Conservation (phyloP, 108 stramenopile species). For the Schizochytrium sp. region DNA sequence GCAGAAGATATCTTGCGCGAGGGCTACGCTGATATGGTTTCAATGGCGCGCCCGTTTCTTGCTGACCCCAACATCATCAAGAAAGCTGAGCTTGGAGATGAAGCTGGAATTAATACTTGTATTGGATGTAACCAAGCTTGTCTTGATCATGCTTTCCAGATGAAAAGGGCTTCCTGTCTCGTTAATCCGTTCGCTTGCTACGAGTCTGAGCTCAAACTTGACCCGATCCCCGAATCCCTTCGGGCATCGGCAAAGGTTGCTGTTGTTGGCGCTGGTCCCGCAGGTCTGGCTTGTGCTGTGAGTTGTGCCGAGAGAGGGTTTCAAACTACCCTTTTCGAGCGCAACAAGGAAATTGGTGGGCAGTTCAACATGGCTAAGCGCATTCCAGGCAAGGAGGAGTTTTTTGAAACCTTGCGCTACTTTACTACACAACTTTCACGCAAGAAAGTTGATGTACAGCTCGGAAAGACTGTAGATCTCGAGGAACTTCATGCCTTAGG, state of each 20-base stretch:
- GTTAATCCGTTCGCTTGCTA: conserved; percentile 96
- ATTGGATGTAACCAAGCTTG: conserved; percentile 99
- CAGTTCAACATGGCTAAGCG: conserved; percentile 98
- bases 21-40: conserved; percentile 88
- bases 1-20: conserved; percentile 83
- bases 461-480: conserved; percentile 64
- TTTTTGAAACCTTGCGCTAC: conserved; percentile 95
- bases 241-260: conserved; percentile 78
- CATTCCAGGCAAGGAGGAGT: conserved; percentile 97
- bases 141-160: conserved; percentile 97
- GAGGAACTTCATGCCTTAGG: conserved; percentile 40
- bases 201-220: conserved; percentile 81
- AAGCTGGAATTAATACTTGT: conserved; percentile 93
- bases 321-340: conserved; percentile 89
- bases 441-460: conserved; percentile 66
- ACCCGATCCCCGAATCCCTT: not conserved
- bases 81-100: conserved; percentile 85
- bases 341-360: conserved; percentile 80
- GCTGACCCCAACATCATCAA: conserved; percentile 92
- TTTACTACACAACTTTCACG: conserved; percentile 78
- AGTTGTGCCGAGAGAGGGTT: conserved; percentile 88
- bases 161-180: conserved; percentile 91
- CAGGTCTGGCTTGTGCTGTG: conserved; percentile 89
- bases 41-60: conserved; percentile 96
- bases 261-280: conserved; percentile 96